These are phyloP conservation scores for Colletotrichum australisinense DNA, from an alignment of 2,329 filamentous ascomycete genomes.

Conservation along the genomic window DNA sequence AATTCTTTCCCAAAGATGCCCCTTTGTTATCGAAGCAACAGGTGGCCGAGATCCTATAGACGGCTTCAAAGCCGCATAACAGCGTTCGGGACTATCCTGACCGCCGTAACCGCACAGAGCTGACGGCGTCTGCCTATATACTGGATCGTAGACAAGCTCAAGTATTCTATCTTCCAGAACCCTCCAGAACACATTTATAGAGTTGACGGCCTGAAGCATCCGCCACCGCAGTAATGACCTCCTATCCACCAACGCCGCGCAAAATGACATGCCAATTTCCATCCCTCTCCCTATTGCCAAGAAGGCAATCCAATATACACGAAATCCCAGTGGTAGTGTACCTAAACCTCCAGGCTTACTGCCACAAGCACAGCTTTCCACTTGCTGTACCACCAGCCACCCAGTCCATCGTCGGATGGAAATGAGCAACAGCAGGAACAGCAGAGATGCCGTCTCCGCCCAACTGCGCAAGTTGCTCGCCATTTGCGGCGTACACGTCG, in stretches of 20 bases:
- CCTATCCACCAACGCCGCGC: not conserved
- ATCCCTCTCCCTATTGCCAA: not conserved
- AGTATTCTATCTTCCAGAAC: not conserved
- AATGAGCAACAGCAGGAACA: slow-evolving; percentile 91
- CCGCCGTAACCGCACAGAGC: not conserved
- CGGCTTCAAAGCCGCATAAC: not conserved
- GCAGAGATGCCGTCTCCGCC: slow-evolving; percentile 92
- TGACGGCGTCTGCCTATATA: not conserved
- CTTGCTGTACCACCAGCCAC: slow-evolving; percentile 91
- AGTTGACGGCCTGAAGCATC: not conserved
- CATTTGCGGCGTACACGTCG: slow-evolving; percentile 85
- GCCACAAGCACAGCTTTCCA: slow-evolving; percentile 93
- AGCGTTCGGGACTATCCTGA: not conserved
- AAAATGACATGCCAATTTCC: not conserved
- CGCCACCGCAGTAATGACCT: not conserved
- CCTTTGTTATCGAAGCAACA: not conserved
- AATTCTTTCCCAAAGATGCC: not conserved
- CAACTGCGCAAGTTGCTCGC: slow-evolving; percentile 88
- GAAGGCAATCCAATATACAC: not conserved
- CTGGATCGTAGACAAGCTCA: not conserved
- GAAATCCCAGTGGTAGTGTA: not conserved
- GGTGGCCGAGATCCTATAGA: not conserved
- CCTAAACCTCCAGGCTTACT: slow-evolving; percentile 57
- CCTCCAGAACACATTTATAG: not conserved
- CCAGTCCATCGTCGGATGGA: slow-evolving; percentile 91